Percentiles rank a stretch among this genome's conserved stretches.
These are phyloP conservation scores for Macrocystidia cucumis DNA, from an alignment of 1,284 basidiomycete species.

Conservation along the genomic window DNA sequence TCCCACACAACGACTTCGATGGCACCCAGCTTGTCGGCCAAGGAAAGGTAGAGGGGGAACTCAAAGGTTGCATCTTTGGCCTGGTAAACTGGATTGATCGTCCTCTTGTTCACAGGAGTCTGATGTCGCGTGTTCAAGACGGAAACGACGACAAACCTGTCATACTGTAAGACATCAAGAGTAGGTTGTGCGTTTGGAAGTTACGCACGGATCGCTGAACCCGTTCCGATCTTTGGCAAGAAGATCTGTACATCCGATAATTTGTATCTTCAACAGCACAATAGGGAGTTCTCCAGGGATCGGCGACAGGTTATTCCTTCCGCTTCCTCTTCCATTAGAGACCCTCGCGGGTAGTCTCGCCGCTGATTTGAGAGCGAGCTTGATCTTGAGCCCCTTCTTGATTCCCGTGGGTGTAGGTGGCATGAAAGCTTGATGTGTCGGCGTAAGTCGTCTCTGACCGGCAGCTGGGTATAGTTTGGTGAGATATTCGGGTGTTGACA, in stretches of 20 bases:
- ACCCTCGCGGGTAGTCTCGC: slow-evolving; percentile 13
- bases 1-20: slow-evolving; percentile 92
- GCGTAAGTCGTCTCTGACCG: too few species aligned
- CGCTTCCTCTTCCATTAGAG: slow-evolving; percentile 6
- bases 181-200: slow-evolving; percentile 5
- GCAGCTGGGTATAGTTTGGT: too few species aligned
- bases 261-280: slow-evolving; percentile 58
- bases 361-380: slow-evolving; percentile 26
- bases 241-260: slow-evolving; percentile 55
- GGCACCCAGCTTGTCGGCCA: slow-evolving; percentile 66
- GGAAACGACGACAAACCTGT: slow-evolving; percentile 68
- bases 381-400: slow-evolving; percentile 15
- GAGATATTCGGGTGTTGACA: too few species aligned
- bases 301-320: slow-evolving; percentile 30
- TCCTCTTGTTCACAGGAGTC: slow-evolving; percentile 78
- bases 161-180: slow-evolving; percentile 3
- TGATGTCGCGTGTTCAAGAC: slow-evolving; percentile 60
- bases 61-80: slow-evolving; percentile 80
- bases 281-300: slow-evolving; percentile 55
- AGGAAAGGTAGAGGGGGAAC: slow-evolving; percentile 73
- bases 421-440: too few species aligned
- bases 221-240: slow-evolving; percentile 57
- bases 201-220: slow-evolving; percentile 66
- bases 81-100: slow-evolving; percentile 68
- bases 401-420: background rate